Conservation (phyloP, 1,284 basidiomycete species). For the Coniferiporia sulphurascens region DNA sequence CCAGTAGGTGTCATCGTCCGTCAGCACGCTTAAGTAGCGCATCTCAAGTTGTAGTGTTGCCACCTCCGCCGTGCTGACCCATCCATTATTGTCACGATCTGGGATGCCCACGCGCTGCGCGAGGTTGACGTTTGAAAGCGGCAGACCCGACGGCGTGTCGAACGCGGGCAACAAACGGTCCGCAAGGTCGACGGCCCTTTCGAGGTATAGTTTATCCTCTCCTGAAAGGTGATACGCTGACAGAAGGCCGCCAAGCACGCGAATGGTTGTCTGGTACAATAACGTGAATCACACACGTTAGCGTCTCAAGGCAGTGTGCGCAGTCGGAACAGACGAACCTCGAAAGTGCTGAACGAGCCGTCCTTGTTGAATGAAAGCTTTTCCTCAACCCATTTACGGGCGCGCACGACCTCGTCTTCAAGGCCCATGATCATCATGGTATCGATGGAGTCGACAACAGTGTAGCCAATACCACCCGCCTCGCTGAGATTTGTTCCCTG, state of each 20-base stretch:
- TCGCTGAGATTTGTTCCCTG: constrained; percentile 72
- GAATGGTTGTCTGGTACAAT: constrained; percentile 63
- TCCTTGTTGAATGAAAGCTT: constrained; percentile 76
- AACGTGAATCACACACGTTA: constrained; percentile 5
- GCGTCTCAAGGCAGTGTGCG: too few relatives aligned
- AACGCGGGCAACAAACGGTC: constrained; percentile 86
- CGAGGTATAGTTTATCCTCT: constrained; percentile 64
- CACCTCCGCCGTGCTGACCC: constrained; percentile 81
- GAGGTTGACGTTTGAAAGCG: constrained; percentile 77
- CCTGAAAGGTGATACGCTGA: constrained; percentile 75
- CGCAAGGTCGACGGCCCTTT: constrained; percentile 75
- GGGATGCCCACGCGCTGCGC: constrained; percentile 57
- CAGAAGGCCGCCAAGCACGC: constrained; percentile 78
- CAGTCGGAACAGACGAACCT: constrained; percentile 53
- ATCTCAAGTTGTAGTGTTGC: constrained; percentile 86
- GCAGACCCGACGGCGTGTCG: constrained; percentile 77
- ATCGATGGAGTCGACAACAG: constrained; percentile 80
- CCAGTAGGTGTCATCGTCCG: constrained; percentile 79
- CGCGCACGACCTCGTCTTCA: constrained; percentile 71
- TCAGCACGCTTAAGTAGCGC: constrained; percentile 81
- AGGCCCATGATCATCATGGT: constrained; percentile 86
- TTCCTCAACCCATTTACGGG: constrained; percentile 73
- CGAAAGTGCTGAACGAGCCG: constrained; percentile 86
- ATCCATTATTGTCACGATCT: constrained; percentile 58
- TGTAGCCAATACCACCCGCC: constrained; percentile 82